phyloP scores from a whole-genome alignment of 352 stramenopile genomes.

The Phytopythium aichiense region DNA sequence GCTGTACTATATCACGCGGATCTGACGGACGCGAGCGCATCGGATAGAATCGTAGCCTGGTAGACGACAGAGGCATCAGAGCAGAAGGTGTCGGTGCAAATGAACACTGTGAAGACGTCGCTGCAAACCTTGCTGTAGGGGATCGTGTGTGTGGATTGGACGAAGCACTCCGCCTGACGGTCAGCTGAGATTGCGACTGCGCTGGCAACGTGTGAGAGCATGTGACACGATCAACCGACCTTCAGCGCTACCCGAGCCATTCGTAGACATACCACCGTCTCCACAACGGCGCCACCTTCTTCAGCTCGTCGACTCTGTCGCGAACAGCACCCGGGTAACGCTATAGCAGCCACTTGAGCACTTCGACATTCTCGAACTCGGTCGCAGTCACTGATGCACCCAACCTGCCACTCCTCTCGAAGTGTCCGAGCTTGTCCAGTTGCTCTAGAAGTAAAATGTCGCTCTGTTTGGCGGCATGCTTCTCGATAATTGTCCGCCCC shows the following conservation, averaged over 20 bases:
- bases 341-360: neutral
- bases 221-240: too few species aligned
- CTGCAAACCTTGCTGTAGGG: too few species aligned
- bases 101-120: too few species aligned
- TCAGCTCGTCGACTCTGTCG: neutral
- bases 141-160: too few species aligned
- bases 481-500: neutral
- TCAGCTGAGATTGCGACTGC: too few species aligned
- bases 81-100: neutral
- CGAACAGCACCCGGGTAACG: neutral
- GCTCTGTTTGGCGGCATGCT: neutral
- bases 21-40: slow-evolving; percentile 2
- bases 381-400: neutral
- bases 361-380: neutral
- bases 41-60: neutral
- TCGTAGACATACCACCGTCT: neutral
- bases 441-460: neutral
- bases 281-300: neutral
- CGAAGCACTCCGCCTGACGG: too few species aligned
- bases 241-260: neutral
- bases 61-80: neutral
- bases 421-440: neutral
- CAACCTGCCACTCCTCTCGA: neutral
- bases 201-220: too few species aligned
- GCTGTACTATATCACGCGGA: slow-evolving; percentile 53